Base-by-base conservation (phyloP, 208 protist genomes). In the Leishmania turanica region DNA sequence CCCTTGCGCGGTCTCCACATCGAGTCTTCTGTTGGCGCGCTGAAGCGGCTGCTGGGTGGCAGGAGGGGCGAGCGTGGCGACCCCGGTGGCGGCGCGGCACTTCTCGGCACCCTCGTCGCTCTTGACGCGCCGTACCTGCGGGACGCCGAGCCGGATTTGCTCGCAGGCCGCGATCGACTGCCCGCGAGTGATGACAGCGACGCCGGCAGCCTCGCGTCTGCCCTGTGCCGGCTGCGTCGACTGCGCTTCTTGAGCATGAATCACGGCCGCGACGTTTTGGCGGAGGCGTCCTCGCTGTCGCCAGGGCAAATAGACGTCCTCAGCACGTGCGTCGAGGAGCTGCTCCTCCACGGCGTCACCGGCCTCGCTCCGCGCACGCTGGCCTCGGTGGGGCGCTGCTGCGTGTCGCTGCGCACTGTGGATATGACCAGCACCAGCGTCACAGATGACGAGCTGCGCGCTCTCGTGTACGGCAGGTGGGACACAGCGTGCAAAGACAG, bases 371-470 rank as follows among this genome's bases (percentile, higher is more conserved):
- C 64, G 17, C 54, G 19, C 71, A 58, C 83, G 42, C 54, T 81
- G 40, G 66, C 77, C 8, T 53, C 42, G 27, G 37, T 75, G 69
- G 69, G 77, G 45, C 75, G n/a, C 62, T 53, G n/a, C 53, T 54
- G 79, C 60, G n/a, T 31, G 31, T 71, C 78, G 58, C 71, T 82
- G 42, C 68, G 70, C 31, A 58, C 53, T n/a, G 53, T 89, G 2
- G 84, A 88, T 56, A 60, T 88, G 34, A 82, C 80, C 37, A 72
- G 66, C 71, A 88, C 84, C 34, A 47, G 4, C n/a, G 54, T 84
- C 60, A 64, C 60, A 1, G 71, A 84, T 21, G 58, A 53, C 0
- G 77, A 75, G 37, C 62, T 85, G 45, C 37, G 2, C 8, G 81
- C 81, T 27, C 70, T 85, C n/a, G 77, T 85, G 19, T 78, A 68